Base-by-base conservation (phyloP, 345 rosid genomes). In the Mercurialis annua region DNA sequence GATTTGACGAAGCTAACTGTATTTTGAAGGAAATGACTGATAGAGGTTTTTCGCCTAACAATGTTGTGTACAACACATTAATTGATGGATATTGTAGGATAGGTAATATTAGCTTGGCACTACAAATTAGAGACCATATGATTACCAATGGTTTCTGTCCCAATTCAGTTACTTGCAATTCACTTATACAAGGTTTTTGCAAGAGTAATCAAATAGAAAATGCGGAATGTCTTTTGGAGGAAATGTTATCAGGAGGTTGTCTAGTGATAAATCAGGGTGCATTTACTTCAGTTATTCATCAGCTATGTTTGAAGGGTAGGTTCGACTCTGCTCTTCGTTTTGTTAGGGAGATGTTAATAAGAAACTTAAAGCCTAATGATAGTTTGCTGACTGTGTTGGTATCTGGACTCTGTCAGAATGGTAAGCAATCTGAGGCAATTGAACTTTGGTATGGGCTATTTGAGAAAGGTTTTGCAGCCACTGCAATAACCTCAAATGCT, bases 311-410 rank as follows among this genome's bases (percentile, higher is more conserved):
- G 64, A 73, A 66, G 40, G 73, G 51, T 73, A 82, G 74, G 82
- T 85, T 83, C n/a, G 79, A 75, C 68, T 75, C 83, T 42, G 96
- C 96, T 40, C 65, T 85, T 42, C 43, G 23, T 48, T 78, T 87
- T 61, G 69, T 65, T 49, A 68, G 71, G 68, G 87, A 87, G 69
- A 85, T 91, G 96, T 57, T 85, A 43, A 53, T 77, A 52, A 84
- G 87, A 77, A 80, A 89, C 69, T 76, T 89, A 73, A 85, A 80
- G 73, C 92, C 93, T 17, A 84, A 80, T 76, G 93, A 84, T 70
- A 71, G 75, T 16, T 71, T 85, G 76, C 82, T 89, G 65, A 87
- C 96, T 36, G 75, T 70, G 15, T 78, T 89, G 89, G 69, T 87
- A 7, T 34, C 67, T 40, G 87, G 88, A 59, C 83, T 91, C 46